Conservation (phyloP, 805 yeast species). For the Metschnikowia sp. region DNA sequence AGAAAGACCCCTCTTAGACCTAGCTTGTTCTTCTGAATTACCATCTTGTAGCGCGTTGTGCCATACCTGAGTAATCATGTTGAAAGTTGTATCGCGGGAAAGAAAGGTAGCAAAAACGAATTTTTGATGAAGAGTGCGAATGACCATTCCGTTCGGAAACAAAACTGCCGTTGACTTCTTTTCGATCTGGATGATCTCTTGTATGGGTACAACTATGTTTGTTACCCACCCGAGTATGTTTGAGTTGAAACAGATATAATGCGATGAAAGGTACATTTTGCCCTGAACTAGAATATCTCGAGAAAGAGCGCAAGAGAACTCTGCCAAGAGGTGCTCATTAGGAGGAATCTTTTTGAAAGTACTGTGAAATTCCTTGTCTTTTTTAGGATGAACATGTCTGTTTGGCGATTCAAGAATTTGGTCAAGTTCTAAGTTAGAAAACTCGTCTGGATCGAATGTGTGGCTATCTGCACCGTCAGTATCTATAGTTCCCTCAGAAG, state of each 20-base stretch:
- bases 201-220: slow-evolving; percentile 52
- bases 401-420: slow-evolving; percentile 9
- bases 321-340: slow-evolving; percentile 55
- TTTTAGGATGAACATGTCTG: slow-evolving; percentile 27
- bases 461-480: slow-evolving; percentile 16
- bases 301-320: slow-evolving; percentile 62
- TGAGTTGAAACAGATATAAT: slow-evolving; percentile 59
- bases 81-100: slow-evolving; percentile 53
- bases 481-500: slow-evolving; percentile 10
- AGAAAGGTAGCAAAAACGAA: slow-evolving; percentile 65
- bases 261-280: slow-evolving; percentile 53
- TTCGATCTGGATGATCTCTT: slow-evolving; percentile 60
- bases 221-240: slow-evolving; percentile 69
- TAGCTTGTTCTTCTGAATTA: not conserved
- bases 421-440: slow-evolving; percentile 14
- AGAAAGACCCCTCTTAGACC: slow-evolving; percentile 5
- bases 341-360: slow-evolving; percentile 51
- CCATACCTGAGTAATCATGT: slow-evolving; percentile 61
- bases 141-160: slow-evolving; percentile 66
- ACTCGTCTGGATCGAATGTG: slow-evolving; percentile 13
- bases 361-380: slow-evolving; percentile 59
- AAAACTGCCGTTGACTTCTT: slow-evolving; percentile 64
- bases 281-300: slow-evolving; percentile 69
- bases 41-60: slow-evolving; percentile 34
- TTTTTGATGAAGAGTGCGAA: slow-evolving; percentile 60